phyloP scores from a whole-genome alignment of 129 eudicot species.

The Calendula officinalis region DNA sequence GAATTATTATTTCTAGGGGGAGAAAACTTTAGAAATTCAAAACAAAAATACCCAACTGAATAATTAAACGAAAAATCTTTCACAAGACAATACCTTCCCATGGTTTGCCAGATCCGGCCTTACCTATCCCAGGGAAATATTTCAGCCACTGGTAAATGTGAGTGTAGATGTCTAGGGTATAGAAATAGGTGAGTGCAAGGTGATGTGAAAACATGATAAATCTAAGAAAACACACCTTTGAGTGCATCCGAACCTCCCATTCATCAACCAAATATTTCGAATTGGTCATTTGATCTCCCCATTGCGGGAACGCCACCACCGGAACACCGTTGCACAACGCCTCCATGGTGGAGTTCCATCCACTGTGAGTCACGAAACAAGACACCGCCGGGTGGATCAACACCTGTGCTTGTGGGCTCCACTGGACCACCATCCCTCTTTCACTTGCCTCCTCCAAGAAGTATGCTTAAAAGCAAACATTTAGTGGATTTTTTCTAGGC shows the following conservation, averaged over 20 bases:
- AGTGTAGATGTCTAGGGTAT: no score
- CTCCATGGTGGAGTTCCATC: conserved; percentile 77
- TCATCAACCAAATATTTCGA: conserved; percentile 64
- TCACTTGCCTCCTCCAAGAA: conserved; percentile 24
- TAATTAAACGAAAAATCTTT: no score
- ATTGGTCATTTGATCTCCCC: conserved; percentile 81
- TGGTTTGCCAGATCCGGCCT: no score
- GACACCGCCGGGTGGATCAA: conserved; percentile 57
- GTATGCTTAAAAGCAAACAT: background rate
- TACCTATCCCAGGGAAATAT: no score
- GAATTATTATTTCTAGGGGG: no score
- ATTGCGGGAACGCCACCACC: conserved; percentile 62
- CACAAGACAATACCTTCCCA: no score
- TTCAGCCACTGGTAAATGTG: no score
- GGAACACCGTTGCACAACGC: conserved; percentile 59
- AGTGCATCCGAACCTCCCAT: conserved; percentile 36
- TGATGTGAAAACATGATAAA: no score
- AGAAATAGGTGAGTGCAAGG: no score
- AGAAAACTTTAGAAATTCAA: no score
- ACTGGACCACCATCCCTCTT: conserved; percentile 49
- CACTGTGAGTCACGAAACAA: conserved; percentile 65
- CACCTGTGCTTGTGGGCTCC: conserved; percentile 58
- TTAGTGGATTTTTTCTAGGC: background rate
- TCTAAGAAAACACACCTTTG: no score
- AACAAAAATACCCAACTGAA: no score